Conservation (phyloP, 129 eudicot species). For the Logfia minima region DNA sequence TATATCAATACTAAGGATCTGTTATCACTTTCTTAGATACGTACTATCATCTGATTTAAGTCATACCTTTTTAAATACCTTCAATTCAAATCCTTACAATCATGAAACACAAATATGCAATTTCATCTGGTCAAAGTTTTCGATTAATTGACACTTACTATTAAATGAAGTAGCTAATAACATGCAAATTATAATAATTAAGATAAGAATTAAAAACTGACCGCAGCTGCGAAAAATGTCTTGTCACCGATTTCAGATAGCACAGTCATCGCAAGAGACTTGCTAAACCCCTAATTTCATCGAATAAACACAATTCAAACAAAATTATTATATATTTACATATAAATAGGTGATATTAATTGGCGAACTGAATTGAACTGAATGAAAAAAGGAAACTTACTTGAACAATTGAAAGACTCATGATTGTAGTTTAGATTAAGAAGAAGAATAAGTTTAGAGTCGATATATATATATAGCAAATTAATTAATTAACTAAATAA, state of each 20-base stretch:
- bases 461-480: neutral
- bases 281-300: conserved; percentile 67
- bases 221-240: conserved; percentile 92
- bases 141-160: too few species aligned
- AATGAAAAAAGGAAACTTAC: conserved; percentile 26
- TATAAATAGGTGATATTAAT: neutral
- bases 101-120: neutral
- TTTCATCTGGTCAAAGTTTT: too few species aligned
- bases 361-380: neutral
- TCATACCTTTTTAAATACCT: conserved; percentile 3
- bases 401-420: conserved; percentile 57
- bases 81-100: neutral
- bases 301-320: neutral
- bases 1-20: neutral
- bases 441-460: neutral
- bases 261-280: conserved; percentile 90
- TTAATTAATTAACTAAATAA: too few species aligned
- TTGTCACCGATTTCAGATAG: conserved; percentile 92
- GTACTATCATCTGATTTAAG: neutral
- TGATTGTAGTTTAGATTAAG: neutral
- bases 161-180: neutral
- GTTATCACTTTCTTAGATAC: neutral
- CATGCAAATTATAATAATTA: neutral
- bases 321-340: too few species aligned
- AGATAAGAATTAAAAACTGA: conserved; percentile 32